These are phyloP conservation scores for Pseudonitzschia multistriata DNA, from an alignment of 108 stramenopile genomes.

Conservation along the genomic window DNA sequence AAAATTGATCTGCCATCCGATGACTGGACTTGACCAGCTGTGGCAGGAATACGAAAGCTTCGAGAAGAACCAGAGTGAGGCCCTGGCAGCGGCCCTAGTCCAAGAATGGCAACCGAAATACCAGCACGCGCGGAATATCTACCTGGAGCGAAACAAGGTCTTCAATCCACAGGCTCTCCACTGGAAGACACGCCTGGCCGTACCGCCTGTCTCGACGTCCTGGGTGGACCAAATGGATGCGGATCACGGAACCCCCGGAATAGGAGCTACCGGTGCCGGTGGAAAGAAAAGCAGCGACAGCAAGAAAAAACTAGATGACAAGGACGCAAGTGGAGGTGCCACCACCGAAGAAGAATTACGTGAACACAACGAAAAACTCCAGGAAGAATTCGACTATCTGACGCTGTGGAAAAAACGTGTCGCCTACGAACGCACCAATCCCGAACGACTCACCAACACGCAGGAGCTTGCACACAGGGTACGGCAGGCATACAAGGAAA, in stretches of 20 bases:
- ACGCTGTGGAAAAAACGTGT: constrained; percentile 70
- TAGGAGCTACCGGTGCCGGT: not conserved
- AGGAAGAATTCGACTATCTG: constrained; percentile 60
- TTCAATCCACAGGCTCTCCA: constrained; percentile 53
- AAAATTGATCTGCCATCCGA: constrained; percentile 73
- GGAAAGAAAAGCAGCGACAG: not conserved
- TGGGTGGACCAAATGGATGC: constrained; percentile 30
- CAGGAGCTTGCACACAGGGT: constrained; percentile 57
- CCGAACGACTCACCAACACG: constrained; percentile 61
- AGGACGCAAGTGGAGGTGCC: not conserved
- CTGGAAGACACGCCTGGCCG: constrained; percentile 54
- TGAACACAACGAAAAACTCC: constrained; percentile 42
- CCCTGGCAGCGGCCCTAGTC: constrained; percentile 68
- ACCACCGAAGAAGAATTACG: constrained; percentile 30
- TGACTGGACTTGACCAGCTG: constrained; percentile 78
- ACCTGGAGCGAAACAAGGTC: constrained; percentile 76
- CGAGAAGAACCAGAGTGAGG: constrained; percentile 74
- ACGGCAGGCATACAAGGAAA: constrained; percentile 70
- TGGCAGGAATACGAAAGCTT: constrained; percentile 89
- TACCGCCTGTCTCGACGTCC: constrained; percentile 47
- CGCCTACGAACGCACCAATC: constrained; percentile 88
- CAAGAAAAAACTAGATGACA: constrained; percentile 19
- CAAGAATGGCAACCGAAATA: constrained; percentile 76
- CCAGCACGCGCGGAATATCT: constrained; percentile 84
- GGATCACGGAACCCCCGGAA: constrained; percentile 19